Evolutionary conservation across 2,329 filamentous ascomycete species (phyloP), one percentile per base, ranked within the genome.

Genomic region (Trichoderma hamatum): DNA sequence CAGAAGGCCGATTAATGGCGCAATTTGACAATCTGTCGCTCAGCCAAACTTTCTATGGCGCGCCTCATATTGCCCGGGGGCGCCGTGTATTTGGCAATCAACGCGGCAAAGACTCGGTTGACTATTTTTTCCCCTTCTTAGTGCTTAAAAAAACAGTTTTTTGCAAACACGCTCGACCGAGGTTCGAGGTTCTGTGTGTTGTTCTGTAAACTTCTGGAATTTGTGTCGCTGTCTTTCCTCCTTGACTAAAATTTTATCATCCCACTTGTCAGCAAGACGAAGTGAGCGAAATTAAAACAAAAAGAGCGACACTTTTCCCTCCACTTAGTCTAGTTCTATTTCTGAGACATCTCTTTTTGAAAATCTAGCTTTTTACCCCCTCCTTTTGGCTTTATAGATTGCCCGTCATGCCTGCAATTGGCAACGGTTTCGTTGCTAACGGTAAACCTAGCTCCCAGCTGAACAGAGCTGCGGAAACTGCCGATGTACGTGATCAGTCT

Each of bases 401-500:
- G 30, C 11, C 64, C 11, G 24, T 28, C 64, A 67, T 67, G 21
- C 46, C 49, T 34, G 58, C 64, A n/a, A 63, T 66, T 56, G 67
- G 52, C 70, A 68, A 68, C 26, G 61, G 39, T 19, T 16, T 36
- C 73, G 67, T 74, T 73, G 66, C 39, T 11, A 74, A 74, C 26
- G 72, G 69, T 54, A 73, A 71, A 69, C 71, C 74, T 51, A 43
- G 46, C 60, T 72, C 72, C 63, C 66, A 72, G 68, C 73, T 79
- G 24, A 72, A 73, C 71, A 75, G 78, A 73, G 78, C 78, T 71
- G 76, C 74, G 61, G 78, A 79, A 68, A 72, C 78, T 24, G 70
- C 77, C 21, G 66, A 68, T 68, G 66, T 68, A 56, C 10, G 66
- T 58, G n/a, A 55, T 60, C 5, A n/a, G 5, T 21, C 51, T 30